Evolutionary conservation across 2,329 filamentous ascomycete species (phyloP), one percentile per base, ranked within the genome.

Genomic region (Clonostachys solani): DNA sequence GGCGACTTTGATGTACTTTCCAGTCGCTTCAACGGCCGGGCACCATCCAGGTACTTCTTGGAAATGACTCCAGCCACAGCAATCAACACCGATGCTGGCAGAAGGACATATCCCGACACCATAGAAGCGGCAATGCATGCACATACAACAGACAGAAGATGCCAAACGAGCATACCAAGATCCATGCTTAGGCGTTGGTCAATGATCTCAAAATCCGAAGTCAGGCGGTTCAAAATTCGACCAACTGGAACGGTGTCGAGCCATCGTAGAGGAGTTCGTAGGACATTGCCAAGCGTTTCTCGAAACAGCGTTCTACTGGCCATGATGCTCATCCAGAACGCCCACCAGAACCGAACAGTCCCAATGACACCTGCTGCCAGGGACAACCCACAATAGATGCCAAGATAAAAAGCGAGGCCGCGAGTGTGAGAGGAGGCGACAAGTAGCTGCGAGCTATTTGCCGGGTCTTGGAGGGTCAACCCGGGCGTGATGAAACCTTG

Each of bases 211-310:
- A 92, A 91, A 64, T 92, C 88, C 4, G 84, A 74, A 0, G 87
- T 89, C 61, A 92, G 89, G 3, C 88, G 78, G 65, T 92, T 92
- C 17, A 92, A 71, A 36, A 92, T 80, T 42, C 88, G 80, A 3
- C 88, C 88, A 2, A 90, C 72, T 0, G 89, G 89, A 1, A 90
- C 84, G 0, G 87, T 92, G 59, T 92, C 88, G 36, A 92, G 74
- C 86, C 87, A 91, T 50, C 87, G 74, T n/a, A 92, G 71, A 2
- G 86, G 87, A 6, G 87, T 83, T 16, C 85, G 79, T 5, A 92
- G 72, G 12, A 92, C 75, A 1, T 80, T 74, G 53, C 80, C 82
- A 40, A 84, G 80, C 52, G 91, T 77, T 45, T 77, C 77, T 18
- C 81, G 74, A 52, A 91, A 92, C 5, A 92, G 71, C 41, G 68